Percentiles rank a stretch among this genome's conserved stretches.
phyloP scores from a whole-genome alignment of 2,329 filamentous ascomycete species.

The Myriosclerotinia duriaeana region DNA sequence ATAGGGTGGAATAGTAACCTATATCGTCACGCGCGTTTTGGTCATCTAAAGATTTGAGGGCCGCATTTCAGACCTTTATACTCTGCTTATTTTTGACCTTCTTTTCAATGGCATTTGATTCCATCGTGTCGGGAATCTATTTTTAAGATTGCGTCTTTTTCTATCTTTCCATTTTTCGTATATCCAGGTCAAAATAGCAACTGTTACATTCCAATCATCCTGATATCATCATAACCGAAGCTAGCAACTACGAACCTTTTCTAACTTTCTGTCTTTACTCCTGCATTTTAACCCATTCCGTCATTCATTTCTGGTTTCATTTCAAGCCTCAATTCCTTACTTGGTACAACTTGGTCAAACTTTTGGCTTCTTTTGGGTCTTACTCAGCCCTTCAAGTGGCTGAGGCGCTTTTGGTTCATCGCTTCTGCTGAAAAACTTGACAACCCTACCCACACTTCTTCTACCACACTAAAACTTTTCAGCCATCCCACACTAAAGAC shows the following conservation, averaged over 20 bases:
- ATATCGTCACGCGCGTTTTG: slow-evolving; percentile 12
- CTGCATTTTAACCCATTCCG: background rate
- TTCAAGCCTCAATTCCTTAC: slow-evolving; percentile 13
- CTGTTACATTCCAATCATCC: slow-evolving; percentile 19
- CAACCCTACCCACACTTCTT: slow-evolving; percentile 10
- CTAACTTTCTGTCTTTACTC: background rate
- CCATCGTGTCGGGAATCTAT: slow-evolving; percentile 19
- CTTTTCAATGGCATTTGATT: slow-evolving; percentile 10
- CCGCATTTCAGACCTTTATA: background rate
- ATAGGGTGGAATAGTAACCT: slow-evolving; percentile 5
- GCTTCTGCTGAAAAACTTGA: slow-evolving; percentile 3
- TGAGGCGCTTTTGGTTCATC: slow-evolving; percentile 22
- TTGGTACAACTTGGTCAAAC: slow-evolving; percentile 2
- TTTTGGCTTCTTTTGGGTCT: slow-evolving; percentile 10
- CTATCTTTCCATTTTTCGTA: background rate
- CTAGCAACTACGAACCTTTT: slow-evolving; percentile 1
- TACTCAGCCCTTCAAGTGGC: slow-evolving; percentile 23
- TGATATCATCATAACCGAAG: slow-evolving; percentile 8
- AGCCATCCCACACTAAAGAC: background rate
- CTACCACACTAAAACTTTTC: slow-evolving; percentile 7
- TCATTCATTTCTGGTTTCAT: background rate
- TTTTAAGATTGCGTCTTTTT: background rate
- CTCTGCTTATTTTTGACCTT: slow-evolving; percentile 5
- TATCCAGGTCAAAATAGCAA: background rate
- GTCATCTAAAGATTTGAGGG: slow-evolving; percentile 19